Base-by-base conservation (phyloP, 208 protist genomes). In the Crithidia thermophila region DNA sequence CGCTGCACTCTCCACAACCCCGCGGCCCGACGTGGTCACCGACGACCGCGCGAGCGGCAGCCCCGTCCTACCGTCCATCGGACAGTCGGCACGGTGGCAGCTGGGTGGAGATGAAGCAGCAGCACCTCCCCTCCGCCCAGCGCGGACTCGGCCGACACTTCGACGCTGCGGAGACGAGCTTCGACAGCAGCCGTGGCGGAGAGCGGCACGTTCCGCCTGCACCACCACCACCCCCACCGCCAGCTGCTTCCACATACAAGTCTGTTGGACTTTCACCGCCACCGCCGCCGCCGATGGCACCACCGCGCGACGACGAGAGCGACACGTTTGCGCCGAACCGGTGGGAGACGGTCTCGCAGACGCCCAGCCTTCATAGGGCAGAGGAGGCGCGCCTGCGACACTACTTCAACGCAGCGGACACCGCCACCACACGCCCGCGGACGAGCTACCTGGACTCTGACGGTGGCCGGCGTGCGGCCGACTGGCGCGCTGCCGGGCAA, bases 321-420 rank as follows among this genome's bases (percentile, higher is more conserved):
- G 56, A 55, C 27, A 31, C 45, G 53, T n/a, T n/a, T 28, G 31
- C 23, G 18, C 16, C 20, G 8, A 67, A 28, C 23, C 31, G 60
- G 30, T 79, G 73, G 73, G 73, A 79, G 30, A 66, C 67, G 4
- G 57, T 31, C 16, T 74, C 73, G 16, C 34, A 68, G 45, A 74
- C 66, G 8, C 52, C 73, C 4, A 67, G 55, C 18, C 45, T 65
- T 37, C 56, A 37, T 6, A n/a, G 60, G 28, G 55, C 46, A 0
- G 62, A 80, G 20, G 67, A 66, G 42, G 6, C 21, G 20, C 52
- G n/a, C 8, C 62, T 80, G 33, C 67, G 67, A 25, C 11, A 28
- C 42, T 74, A 69, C 56, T 67, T 75, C 39, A 30, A 37, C 40
- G n/a, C 56, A 8, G 39, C 46, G 34, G 46, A 67, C 9, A 62